A percentile compares a stretch with the other conserved stretches of the same genome.
Conservation (phyloP, 108 stramenopile genomes). For the Mayamaea pseudoterrestris region DNA sequence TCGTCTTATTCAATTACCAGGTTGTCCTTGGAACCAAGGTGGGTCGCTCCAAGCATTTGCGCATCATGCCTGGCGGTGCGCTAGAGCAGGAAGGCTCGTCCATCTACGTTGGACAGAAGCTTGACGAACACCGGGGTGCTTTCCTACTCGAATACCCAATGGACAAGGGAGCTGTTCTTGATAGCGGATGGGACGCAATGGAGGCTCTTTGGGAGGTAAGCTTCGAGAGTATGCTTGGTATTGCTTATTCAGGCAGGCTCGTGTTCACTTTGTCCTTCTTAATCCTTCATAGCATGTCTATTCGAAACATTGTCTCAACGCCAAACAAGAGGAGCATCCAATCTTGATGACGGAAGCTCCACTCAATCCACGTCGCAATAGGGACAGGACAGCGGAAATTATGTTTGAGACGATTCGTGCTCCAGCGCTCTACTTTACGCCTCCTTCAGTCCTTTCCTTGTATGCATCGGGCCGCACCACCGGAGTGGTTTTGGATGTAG, state of each 20-base stretch:
- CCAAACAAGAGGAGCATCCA: slow-evolving; percentile 86
- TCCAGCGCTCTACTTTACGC: slow-evolving; percentile 88
- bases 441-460: slow-evolving; percentile 85
- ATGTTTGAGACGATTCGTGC: slow-evolving; percentile 91
- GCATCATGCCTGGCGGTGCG: slow-evolving; percentile 93
- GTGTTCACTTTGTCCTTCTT: not conserved
- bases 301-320: slow-evolving; percentile 76
- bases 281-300: slow-evolving; percentile 47
- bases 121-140: slow-evolving; percentile 90
- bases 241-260: not conserved
- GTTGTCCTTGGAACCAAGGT: slow-evolving; percentile 84
- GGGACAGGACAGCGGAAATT: slow-evolving; percentile 83
- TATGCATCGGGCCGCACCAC: slow-evolving; percentile 96
- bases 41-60: slow-evolving; percentile 87
- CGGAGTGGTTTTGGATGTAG: slow-evolving; percentile 95
- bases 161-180: slow-evolving; percentile 77
- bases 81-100: slow-evolving; percentile 73
- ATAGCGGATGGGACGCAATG: slow-evolving; percentile 92
- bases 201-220: slow-evolving; percentile 81
- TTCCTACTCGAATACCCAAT: slow-evolving; percentile 87
- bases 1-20: too few species aligned
- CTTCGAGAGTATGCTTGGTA: not conserved
- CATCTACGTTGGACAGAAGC: slow-evolving; percentile 84
- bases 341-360: slow-evolving; percentile 94
- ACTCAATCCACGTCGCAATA: slow-evolving; percentile 80